phyloP scores from a whole-genome alignment of 768 basidiomycete genomes.

The Xerocomellus amylosporus region DNA sequence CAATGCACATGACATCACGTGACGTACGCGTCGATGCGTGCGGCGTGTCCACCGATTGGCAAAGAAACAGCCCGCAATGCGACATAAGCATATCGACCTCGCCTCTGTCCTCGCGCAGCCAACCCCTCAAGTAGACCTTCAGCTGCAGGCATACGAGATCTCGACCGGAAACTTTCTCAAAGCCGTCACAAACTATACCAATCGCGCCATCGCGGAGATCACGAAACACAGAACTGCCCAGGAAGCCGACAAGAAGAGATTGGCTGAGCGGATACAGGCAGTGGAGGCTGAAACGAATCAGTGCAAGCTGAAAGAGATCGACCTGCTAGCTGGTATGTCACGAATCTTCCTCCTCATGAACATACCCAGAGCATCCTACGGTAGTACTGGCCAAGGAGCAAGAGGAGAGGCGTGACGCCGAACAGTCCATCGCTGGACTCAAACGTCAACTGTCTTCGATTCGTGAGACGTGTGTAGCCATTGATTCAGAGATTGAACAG shows the following conservation, averaged over 20 bases:
- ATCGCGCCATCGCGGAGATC: conserved; percentile 66
- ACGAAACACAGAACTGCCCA: conserved; percentile 64
- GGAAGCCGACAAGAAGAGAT: conserved; percentile 56
- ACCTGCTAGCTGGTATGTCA: conserved; percentile 68
- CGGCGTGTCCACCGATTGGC: not conserved
- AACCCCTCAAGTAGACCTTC: conserved; percentile 63
- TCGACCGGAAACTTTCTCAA: conserved; percentile 72
- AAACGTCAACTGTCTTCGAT: conserved; percentile 66
- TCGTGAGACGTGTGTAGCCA: conserved; percentile 53
- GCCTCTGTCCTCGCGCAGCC: conserved; percentile 50
- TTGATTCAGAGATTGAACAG: conserved; percentile 72
- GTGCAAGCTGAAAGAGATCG: conserved; percentile 77
- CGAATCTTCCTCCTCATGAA: not conserved
- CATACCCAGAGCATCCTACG: not conserved
- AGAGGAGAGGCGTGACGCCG: conserved; percentile 69
- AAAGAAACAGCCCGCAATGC: conserved; percentile 15
- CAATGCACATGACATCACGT: conserved; percentile 20
- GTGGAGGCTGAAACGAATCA: conserved; percentile 68
- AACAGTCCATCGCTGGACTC: conserved; percentile 55
- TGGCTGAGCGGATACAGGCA: conserved; percentile 57
- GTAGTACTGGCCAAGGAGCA: conserved; percentile 66
- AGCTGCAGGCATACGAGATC: conserved; percentile 56
- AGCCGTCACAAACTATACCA: conserved; percentile 70
- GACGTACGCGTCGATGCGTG: conserved; percentile 13
- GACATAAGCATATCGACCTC: conserved; percentile 58